Base-by-base conservation (phyloP, 306 rosid species). In the Vicia villosa region DNA sequence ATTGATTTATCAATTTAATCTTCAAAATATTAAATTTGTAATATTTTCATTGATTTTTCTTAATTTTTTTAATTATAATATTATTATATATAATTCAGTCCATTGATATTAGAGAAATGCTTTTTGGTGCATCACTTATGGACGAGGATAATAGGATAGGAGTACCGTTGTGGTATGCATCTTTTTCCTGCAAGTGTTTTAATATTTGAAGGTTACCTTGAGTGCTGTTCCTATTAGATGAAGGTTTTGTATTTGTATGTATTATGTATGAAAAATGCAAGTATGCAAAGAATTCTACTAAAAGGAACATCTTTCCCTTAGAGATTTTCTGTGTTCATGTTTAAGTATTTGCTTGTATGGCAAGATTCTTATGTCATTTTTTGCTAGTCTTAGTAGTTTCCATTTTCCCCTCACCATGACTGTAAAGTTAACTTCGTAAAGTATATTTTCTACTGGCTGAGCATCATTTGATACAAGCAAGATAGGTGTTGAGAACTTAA, bases 51-150 rank as follows among this genome's bases (percentile, higher is more conserved):
- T n/a, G n/a, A n/a, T n/a, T n/a, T n/a, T n/a, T n/a, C n/a, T n/a
- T n/a, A n/a, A n/a, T n/a, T n/a, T n/a, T n/a, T n/a, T n/a, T n/a
- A n/a, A n/a, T n/a, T n/a, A n/a, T n/a, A n/a, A n/a, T n/a, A n/a
- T n/a, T n/a, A n/a, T n/a, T n/a, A n/a, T n/a, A n/a, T n/a, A n/a
- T n/a, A n/a, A 73, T 80, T 72, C 84, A 94, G 99, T 96, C 91
- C 77, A 89, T 94, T 86, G 85, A 91, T 84, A 80, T 89, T 73
- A 63, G 82, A 82, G 99, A 87, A 82, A 87, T 94, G 99, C 96
- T 91, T 19, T 83, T 82, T 70, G 97, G 97, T 21, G 99, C 96
- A 74, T 26, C 86, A 41, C 72, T 94, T 86, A 94, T 94, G 99
- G 99, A 94, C 59, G 86, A 80, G 76, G 91, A 89, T 8, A 94